phyloP scores from a whole-genome alignment of 805 yeast species.

The Starmerella vitae region DNA sequence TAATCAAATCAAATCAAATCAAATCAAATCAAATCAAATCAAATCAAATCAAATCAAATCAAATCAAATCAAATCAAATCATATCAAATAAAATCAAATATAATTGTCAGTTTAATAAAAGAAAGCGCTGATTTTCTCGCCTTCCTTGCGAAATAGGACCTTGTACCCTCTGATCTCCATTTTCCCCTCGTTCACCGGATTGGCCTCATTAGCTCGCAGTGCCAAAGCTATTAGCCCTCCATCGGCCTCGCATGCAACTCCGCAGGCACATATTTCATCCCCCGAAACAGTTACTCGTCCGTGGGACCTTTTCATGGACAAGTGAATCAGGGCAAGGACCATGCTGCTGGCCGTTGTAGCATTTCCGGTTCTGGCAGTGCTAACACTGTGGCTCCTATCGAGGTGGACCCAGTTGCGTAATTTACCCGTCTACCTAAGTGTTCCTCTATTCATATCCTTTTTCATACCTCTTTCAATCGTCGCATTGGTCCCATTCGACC shows the following conservation, averaged over 20 bases:
- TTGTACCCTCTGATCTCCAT: constrained; percentile 5
- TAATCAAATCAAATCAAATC: too few species aligned
- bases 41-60: too few species aligned
- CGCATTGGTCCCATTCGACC: constrained; percentile 60
- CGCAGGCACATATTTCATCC: constrained; percentile 5
- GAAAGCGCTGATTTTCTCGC: constrained; percentile 1
- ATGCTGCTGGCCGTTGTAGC: constrained; percentile 16
- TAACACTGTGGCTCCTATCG: constrained; percentile 15
- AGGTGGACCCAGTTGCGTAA: constrained; percentile 16
- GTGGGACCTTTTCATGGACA: too few species aligned
- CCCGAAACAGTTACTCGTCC: too few species aligned
- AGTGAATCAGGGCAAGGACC: background rate
- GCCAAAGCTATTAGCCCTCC: constrained; percentile 9
- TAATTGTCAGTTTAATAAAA: constrained; percentile 1
- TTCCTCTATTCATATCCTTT: constrained; percentile 31
- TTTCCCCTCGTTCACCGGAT: constrained; percentile 7
- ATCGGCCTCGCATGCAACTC: constrained; percentile 12
- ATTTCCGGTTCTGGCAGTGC: constrained; percentile 16
- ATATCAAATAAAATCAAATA: too few species aligned
- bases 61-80: too few species aligned
- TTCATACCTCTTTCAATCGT: constrained; percentile 65
- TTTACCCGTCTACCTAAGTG: constrained; percentile 17
- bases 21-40: too few species aligned
- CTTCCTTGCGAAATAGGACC: constrained; percentile 5
- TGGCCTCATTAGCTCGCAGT: constrained; percentile 1